Conservation (phyloP, 768 basidiomycete species). For the Lactarius indigo region DNA sequence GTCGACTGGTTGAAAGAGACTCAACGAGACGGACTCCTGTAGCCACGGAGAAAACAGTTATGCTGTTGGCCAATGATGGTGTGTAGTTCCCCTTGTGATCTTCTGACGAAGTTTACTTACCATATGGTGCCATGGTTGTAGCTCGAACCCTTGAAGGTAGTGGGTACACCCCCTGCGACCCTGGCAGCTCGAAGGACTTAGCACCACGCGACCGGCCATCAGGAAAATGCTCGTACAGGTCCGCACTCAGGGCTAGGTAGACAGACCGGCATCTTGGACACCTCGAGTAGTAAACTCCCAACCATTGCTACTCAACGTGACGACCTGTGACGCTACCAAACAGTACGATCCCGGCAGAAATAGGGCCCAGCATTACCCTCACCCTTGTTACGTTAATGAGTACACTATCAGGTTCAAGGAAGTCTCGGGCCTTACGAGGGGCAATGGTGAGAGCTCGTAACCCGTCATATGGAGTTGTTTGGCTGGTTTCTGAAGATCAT, state of each 20-base stretch:
- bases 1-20: no score
- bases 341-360: constrained; percentile 83
- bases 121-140: no score
- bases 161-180: no score
- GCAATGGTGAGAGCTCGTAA: constrained; percentile 41
- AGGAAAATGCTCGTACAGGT: constrained; percentile 72
- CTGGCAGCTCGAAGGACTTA: no score
- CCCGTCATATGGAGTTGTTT: constrained; percentile 49
- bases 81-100: no score
- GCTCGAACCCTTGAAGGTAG: no score
- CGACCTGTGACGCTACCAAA: constrained; percentile 91
- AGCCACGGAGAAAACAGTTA: no score
- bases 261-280: constrained; percentile 82
- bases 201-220: constrained; percentile 14
- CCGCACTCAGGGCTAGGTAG: constrained; percentile 88
- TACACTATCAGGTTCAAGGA: constrained; percentile 94
- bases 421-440: constrained; percentile 69
- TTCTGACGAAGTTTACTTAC: no score
- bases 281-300: constrained; percentile 78
- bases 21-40: no score
- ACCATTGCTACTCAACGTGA: constrained; percentile 76
- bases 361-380: constrained; percentile 50
- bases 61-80: no score
- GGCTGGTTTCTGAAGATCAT: constrained; percentile 70
- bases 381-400: constrained; percentile 80